Conservation (phyloP, 768 basidiomycete genomes). For the Trametes maxima region DNA sequence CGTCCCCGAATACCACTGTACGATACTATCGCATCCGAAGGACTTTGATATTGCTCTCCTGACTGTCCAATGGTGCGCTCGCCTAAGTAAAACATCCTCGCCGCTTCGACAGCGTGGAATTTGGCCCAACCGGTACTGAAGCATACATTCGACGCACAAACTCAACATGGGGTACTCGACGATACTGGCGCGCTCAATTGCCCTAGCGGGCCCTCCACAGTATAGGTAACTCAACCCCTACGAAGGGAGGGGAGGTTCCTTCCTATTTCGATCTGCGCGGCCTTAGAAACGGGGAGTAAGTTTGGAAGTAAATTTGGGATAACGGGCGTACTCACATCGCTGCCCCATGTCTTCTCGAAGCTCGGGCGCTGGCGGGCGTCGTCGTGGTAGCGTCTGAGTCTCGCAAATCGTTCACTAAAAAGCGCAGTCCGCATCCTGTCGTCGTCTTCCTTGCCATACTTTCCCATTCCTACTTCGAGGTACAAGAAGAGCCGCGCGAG, state of each 20-base stretch:
- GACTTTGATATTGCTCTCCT: no score
- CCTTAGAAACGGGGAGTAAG: neutral
- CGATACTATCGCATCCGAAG: no score
- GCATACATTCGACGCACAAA: no score
- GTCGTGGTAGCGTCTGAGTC: conserved; percentile 49
- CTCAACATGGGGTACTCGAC: no score
- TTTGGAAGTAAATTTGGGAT: neutral
- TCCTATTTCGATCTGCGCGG: neutral
- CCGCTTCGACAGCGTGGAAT: no score
- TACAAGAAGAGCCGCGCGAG: conserved; percentile 49
- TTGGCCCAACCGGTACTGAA: no score
- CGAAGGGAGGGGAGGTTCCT: neutral
- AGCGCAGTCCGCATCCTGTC: conserved; percentile 45
- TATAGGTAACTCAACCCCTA: neutral
- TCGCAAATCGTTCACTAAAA: conserved; percentile 46
- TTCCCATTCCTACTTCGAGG: conserved; percentile 54
- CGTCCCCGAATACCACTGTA: no score
- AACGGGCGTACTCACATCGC: neutral
- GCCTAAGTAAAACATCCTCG: no score
- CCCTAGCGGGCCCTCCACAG: no score
- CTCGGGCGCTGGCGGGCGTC: conserved; percentile 53
- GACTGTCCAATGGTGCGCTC: no score
- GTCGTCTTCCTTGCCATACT: conserved; percentile 50
- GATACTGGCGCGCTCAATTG: no score
- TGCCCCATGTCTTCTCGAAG: conserved; percentile 47